A percentile compares a stretch with the other conserved stretches of the same genome.
These are phyloP conservation scores for Magnusiomyces ingens DNA, from an alignment of 1,139 yeast species.

Conservation along the genomic window DNA sequence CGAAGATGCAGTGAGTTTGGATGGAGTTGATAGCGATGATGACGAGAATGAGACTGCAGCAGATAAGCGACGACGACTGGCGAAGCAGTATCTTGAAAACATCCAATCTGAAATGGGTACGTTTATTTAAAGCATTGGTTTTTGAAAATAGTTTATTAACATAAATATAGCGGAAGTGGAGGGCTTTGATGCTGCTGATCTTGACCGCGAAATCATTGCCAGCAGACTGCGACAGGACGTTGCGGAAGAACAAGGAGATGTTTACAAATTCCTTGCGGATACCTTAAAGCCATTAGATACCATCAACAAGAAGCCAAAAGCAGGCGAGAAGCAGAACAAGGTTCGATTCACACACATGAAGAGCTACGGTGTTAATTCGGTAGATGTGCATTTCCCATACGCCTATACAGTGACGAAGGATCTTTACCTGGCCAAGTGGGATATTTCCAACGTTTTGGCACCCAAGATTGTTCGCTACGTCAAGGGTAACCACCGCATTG, in stretches of 20 bases:
- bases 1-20: conserved; percentile 13
- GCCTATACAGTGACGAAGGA: conserved; percentile 84
- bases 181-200: conserved; percentile 85
- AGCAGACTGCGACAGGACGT: conserved; percentile 80
- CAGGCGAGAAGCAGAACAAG: conserved; percentile 5
- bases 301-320: conserved; percentile 12
- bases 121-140: conserved; percentile 17
- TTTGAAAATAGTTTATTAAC: conserved; percentile 23
- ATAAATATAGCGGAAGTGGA: conserved; percentile 30
- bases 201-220: conserved; percentile 79
- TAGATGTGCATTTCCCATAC: conserved; percentile 49
- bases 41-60: conserved; percentile 72
- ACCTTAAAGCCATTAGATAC: conserved; percentile 17
- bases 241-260: conserved; percentile 79
- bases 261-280: conserved; percentile 61
- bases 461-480: conserved; percentile 60
- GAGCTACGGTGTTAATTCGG: conserved; percentile 32
- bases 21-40: conserved; percentile 16
- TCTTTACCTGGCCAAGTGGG: conserved; percentile 74
- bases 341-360: conserved; percentile 12
- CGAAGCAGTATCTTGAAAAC: conserved; percentile 84
- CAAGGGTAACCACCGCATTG: conserved; percentile 53
- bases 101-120: conserved; percentile 42
- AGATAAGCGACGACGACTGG: conserved; percentile 88
- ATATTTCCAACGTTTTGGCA: conserved; percentile 33